Percentiles rank a stretch among this genome's conserved stretches.
phyloP scores from a whole-genome alignment of 78 protist species.

The Dictyostelium purpureum region DNA sequence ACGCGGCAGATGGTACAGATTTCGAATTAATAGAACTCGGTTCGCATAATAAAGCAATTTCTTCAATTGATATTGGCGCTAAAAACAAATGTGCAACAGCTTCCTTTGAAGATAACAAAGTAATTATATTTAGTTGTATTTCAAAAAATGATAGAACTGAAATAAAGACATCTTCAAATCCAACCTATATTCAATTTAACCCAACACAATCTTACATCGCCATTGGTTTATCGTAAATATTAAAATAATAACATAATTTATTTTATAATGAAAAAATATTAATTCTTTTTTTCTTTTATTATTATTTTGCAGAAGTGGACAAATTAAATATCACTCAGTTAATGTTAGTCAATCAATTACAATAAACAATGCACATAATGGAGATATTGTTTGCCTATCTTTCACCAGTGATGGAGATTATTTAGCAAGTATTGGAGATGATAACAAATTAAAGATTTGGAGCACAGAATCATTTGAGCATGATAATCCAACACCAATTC shows the following conservation, averaged over 20 bases:
- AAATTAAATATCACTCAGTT: not conserved
- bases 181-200: slow-evolving; percentile 4
- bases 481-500: not conserved
- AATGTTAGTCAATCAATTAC: not conserved
- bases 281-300: not conserved
- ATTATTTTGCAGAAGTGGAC: not conserved
- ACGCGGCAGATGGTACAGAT: not conserved
- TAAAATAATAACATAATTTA: not conserved
- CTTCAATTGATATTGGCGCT: not conserved
- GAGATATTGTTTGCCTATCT: not conserved
- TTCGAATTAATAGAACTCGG: not conserved
- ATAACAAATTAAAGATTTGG: slow-evolving; percentile 27
- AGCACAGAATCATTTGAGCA: not conserved
- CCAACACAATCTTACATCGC: slow-evolving; percentile 38
- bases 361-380: slow-evolving; percentile 32
- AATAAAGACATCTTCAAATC: not conserved
- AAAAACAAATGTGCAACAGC: slow-evolving; percentile 14
- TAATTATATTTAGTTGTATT: not conserved
- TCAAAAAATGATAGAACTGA: not conserved
- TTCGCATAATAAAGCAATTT: not conserved
- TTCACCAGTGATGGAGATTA: not conserved
- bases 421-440: slow-evolving; percentile 18
- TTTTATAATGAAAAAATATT: not conserved
- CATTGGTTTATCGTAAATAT: slow-evolving; percentile 10
- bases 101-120: not conserved